A percentile compares a stretch with the other conserved stretches of the same genome.
Evolutionary conservation across 768 basidiomycete genomes (phyloP).

Genomic region (Pleurotus giganteus): DNA sequence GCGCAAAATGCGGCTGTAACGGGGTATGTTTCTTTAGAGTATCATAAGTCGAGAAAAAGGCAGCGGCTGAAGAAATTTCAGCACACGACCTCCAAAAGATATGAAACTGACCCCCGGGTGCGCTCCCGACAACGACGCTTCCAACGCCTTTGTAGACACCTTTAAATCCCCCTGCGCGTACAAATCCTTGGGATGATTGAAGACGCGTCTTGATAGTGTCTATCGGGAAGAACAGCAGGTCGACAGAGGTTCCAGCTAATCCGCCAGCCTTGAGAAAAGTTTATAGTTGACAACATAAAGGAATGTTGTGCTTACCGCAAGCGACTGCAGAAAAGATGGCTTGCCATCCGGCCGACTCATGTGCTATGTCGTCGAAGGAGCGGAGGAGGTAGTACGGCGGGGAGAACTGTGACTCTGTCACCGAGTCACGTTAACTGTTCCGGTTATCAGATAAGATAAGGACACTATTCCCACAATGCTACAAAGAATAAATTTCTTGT

Average conservation of each 20-base stretch:
- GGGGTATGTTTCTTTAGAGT: slow-evolving; percentile 78
- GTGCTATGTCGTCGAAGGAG: no score
- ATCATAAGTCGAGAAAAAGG: slow-evolving; percentile 95
- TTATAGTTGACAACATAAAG: slow-evolving; percentile 4
- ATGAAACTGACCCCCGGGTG: slow-evolving; percentile 76
- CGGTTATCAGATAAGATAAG: no score
- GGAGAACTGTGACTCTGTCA: no score
- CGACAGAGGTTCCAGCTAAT: slow-evolving; percentile 89
- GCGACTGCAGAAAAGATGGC: slow-evolving; percentile 46
- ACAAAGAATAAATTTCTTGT: no score
- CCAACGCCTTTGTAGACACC: slow-evolving; percentile 94
- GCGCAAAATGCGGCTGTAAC: slow-evolving; percentile 54
- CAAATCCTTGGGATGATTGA: slow-evolving; percentile 86
- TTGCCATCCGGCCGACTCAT: slow-evolving; percentile 19
- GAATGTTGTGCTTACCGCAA: slow-evolving; percentile 33
- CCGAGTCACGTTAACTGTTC: no score
- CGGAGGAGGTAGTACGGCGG: no score
- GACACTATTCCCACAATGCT: no score
- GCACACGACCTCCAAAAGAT: neutral
- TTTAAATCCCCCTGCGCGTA: slow-evolving; percentile 79
- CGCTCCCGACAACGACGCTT: slow-evolving; percentile 91
- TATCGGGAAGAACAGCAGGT: slow-evolving; percentile 94
- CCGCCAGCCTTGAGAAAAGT: slow-evolving; percentile 66
- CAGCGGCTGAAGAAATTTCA: slow-evolving; percentile 64
- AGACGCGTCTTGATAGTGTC: slow-evolving; percentile 97